Percentiles rank a stretch among this genome's conserved stretches.
phyloP scores from a whole-genome alignment of 306 rosid genomes.

The Cucurbita maxima region DNA sequence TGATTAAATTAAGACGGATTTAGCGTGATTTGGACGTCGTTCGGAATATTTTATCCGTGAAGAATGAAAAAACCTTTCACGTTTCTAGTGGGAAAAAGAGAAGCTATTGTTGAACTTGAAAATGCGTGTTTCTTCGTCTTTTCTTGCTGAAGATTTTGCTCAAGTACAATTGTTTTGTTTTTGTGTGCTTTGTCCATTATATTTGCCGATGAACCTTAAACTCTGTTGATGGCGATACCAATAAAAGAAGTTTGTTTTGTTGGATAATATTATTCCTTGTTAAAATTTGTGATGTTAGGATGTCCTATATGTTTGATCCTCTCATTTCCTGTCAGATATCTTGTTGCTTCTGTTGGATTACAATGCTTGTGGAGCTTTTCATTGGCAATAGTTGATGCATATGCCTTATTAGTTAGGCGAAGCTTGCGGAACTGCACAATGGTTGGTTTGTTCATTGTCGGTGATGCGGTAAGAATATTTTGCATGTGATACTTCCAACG shows the following conservation, averaged over 20 bases:
- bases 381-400: constrained; percentile 24
- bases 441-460: constrained; percentile 20
- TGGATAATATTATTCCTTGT: not conserved
- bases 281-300: not conserved
- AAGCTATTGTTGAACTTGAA: not conserved
- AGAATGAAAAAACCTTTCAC: not conserved
- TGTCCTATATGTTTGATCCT: not conserved
- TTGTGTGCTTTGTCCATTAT: not conserved
- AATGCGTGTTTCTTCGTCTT: not conserved
- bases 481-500: not conserved
- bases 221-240: not conserved
- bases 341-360: constrained; percentile 32
- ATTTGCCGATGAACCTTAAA: not conserved
- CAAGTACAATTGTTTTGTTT: not conserved
- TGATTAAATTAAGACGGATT: not conserved
- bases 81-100: not conserved
- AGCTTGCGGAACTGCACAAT: constrained; percentile 16
- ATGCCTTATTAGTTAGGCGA: constrained; percentile 24
- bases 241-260: not conserved
- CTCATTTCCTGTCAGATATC: constrained; percentile 14
- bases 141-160: not conserved
- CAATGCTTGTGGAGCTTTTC: constrained; percentile 34
- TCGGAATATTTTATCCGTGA: not conserved
- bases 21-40: not conserved
- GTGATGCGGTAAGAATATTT: constrained; percentile 25